These are phyloP conservation scores for Apiospora aurea DNA, from an alignment of 2,329 filamentous ascomycete species.

Conservation along the genomic window DNA sequence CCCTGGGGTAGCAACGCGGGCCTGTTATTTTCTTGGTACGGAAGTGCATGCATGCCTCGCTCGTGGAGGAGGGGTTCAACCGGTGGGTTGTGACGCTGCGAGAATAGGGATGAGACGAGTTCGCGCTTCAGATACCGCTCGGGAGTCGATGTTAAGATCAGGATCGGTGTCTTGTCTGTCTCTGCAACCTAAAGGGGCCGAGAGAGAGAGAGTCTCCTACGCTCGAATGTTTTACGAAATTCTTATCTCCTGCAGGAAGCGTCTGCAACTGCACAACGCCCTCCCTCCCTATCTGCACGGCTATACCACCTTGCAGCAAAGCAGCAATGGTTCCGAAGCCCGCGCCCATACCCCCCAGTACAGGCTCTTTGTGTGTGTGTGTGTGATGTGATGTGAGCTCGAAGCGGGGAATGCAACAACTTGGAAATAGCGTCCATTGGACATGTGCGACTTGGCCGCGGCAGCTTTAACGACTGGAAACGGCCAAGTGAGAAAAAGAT, in stretches of 20 bases:
- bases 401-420: slow-evolving; percentile 7
- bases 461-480: slow-evolving; percentile 7
- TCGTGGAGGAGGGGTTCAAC: slow-evolving; percentile 2
- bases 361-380: neutral
- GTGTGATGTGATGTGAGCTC: slow-evolving; percentile 6
- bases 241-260: slow-evolving; percentile 20
- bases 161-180: neutral
- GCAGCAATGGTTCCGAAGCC: slow-evolving; percentile 1
- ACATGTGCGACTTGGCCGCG: slow-evolving; percentile 21
- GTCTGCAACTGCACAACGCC: slow-evolving; percentile 6
- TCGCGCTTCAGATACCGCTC: neutral
- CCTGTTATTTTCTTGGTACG: neutral
- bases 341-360: neutral
- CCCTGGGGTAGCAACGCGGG: slow-evolving; percentile 6
- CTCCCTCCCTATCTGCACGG: neutral
- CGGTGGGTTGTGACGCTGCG: slow-evolving; percentile 2
- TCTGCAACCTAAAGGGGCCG: slow-evolving; percentile 1
- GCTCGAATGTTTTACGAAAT: slow-evolving; percentile 14
- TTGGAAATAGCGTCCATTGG: slow-evolving; percentile 22
- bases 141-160: neutral
- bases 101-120: slow-evolving; percentile 18
- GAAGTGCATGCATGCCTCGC: slow-evolving; percentile 6
- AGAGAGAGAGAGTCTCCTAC: neutral
- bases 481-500: slow-evolving; percentile 12
- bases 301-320: slow-evolving; percentile 18